These are phyloP conservation scores for Euryodendron excelsum DNA, from an alignment of 148 eudicot species.

Conservation along the genomic window DNA sequence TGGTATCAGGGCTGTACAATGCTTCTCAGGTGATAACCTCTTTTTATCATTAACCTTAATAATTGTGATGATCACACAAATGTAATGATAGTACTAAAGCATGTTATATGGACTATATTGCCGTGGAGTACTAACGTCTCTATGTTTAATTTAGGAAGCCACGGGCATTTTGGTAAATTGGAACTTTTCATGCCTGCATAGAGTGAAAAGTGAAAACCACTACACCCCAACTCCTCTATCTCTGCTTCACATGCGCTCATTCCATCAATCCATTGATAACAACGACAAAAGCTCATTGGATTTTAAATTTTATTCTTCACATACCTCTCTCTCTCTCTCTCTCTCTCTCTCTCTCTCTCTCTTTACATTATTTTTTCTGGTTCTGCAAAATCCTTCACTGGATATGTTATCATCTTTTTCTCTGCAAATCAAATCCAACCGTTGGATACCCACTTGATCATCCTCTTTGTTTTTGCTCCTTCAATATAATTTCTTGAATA, in stretches of 20 bases:
- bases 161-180: background rate
- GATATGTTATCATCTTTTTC: constrained; percentile 28
- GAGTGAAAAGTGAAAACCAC: constrained; percentile 1
- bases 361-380: constrained; percentile 23
- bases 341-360: background rate
- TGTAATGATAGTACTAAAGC: no score
- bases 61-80: no score
- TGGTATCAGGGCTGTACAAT: no score
- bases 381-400: constrained; percentile 34
- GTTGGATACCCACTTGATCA: constrained; percentile 21
- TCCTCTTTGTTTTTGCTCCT: constrained; percentile 21
- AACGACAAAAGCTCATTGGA: constrained; percentile 28
- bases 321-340: background rate
- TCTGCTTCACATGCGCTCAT: constrained; percentile 38
- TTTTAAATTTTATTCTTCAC: background rate
- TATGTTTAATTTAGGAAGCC: background rate
- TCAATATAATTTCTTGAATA: background rate
- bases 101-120: no score
- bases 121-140: no score
- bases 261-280: constrained; percentile 18
- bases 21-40: no score
- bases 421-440: constrained; percentile 31
- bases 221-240: constrained; percentile 12
- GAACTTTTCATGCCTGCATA: background rate
- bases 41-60: no score